Percentiles rank a stretch among this genome's conserved stretches.
These are phyloP conservation scores for Hygrocybe punicea DNA, from an alignment of 768 basidiomycete species.

Conservation along the genomic window DNA sequence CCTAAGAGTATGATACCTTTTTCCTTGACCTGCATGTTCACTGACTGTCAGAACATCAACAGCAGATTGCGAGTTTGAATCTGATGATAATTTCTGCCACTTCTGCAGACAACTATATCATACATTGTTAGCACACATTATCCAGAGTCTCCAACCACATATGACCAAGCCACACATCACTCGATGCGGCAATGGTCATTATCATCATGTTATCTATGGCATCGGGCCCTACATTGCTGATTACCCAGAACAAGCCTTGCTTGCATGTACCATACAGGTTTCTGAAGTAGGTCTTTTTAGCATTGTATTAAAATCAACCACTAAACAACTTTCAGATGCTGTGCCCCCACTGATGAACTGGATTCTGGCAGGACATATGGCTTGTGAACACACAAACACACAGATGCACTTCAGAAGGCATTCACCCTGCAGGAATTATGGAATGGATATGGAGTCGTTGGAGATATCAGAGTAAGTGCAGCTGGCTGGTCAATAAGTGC, in stretches of 20 bases:
- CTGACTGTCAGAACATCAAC: neutral
- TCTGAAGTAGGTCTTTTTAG: slow-evolving; percentile 19
- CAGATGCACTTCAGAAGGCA: neutral
- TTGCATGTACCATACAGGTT: slow-evolving; percentile 28
- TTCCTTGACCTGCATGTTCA: neutral
- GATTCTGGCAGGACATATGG: slow-evolving; percentile 3
- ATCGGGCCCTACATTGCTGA: slow-evolving; percentile 26
- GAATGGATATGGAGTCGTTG: neutral
- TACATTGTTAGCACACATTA: slow-evolving; percentile 13
- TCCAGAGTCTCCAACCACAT: slow-evolving; percentile 15
- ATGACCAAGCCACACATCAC: slow-evolving; percentile 27
- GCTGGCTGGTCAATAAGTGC: neutral
- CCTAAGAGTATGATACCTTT: slow-evolving; percentile 30
- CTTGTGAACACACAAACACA: neutral
- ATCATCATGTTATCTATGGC: slow-evolving; percentile 18
- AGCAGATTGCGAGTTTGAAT: slow-evolving; percentile 16
- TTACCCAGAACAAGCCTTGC: slow-evolving; percentile 21
- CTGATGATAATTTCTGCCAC: slow-evolving; percentile 12
- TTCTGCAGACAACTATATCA: slow-evolving; percentile 28
- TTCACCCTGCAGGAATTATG: neutral
- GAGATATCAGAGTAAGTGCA: neutral
- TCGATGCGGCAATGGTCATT: slow-evolving; percentile 28
- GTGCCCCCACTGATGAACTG: slow-evolving; percentile 13
- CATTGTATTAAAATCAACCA: neutral
- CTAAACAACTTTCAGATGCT: slow-evolving; percentile 9